These are phyloP conservation scores for Xylaria sp. DNA, from an alignment of 2,329 filamentous ascomycete species.

Conservation along the genomic window DNA sequence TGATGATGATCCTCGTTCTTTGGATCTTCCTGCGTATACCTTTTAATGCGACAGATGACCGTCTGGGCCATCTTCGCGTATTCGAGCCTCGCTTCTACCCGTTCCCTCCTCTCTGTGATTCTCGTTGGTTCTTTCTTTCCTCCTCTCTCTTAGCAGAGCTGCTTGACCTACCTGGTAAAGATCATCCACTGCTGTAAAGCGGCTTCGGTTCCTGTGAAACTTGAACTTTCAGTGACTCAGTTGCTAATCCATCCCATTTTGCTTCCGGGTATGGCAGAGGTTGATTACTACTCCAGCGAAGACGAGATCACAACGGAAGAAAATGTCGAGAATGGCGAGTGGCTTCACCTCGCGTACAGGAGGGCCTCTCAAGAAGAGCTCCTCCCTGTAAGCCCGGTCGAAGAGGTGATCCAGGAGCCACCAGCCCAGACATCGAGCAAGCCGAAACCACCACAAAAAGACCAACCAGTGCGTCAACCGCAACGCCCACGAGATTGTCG, in stretches of 20 bases:
- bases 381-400: not conserved
- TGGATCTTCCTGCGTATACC: not conserved
- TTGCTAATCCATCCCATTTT: not conserved
- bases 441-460: not conserved
- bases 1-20: not conserved
- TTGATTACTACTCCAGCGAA: not conserved
- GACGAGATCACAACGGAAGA: conserved; percentile 1
- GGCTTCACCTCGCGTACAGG: not conserved
- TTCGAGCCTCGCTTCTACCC: not conserved
- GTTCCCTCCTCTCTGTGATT: no score
- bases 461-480: not conserved
- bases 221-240: not conserved
- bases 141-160: not conserved
- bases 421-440: not conserved
- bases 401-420: not conserved
- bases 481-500: not conserved
- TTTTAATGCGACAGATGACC: not conserved
- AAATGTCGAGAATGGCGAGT: not conserved
- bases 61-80: not conserved
- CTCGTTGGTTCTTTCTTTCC: not conserved
- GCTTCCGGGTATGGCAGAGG: not conserved
- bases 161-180: not conserved
- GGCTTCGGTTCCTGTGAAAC: not conserved
- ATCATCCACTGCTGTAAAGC: not conserved
- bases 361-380: not conserved